Conservation (phyloP, 352 stramenopile species). For the Aphanomyces euteiches region DNA sequence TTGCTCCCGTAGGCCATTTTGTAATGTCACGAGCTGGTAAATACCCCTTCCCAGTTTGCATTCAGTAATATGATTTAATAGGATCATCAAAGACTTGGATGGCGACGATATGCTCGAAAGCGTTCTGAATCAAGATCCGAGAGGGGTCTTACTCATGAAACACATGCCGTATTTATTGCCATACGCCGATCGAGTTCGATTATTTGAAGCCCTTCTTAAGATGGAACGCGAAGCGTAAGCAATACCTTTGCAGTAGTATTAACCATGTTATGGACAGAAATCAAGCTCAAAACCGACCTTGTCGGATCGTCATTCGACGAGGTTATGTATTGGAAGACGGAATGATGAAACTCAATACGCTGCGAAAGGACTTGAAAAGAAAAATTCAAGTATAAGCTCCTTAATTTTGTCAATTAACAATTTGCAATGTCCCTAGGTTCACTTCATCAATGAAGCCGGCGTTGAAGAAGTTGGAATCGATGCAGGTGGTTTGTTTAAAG, state of each 20-base stretch:
- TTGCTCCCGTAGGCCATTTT: slow-evolving; percentile 64
- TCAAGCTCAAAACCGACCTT: slow-evolving; percentile 46
- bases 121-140: slow-evolving; percentile 46
- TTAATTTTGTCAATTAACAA: not conserved
- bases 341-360: slow-evolving; percentile 79
- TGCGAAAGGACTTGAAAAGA: slow-evolving; percentile 84
- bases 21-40: slow-evolving; percentile 68
- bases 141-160: slow-evolving; percentile 57
- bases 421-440: slow-evolving; percentile 40
- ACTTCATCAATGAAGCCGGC: slow-evolving; percentile 86
- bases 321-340: slow-evolving; percentile 83
- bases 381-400: slow-evolving; percentile 48
- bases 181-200: slow-evolving; percentile 63
- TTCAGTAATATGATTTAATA: slow-evolving; percentile 25
- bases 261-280: slow-evolving; percentile 32
- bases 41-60: not conserved
- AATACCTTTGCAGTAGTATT: not conserved
- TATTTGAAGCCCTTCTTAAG: slow-evolving; percentile 61
- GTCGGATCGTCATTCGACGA: slow-evolving; percentile 63
- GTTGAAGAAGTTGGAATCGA: slow-evolving; percentile 94
- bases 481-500: slow-evolving; percentile 96
- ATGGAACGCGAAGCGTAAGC: slow-evolving; percentile 44
- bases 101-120: slow-evolving; percentile 55
- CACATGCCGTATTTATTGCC: slow-evolving; percentile 72
- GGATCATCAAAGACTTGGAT: slow-evolving; percentile 56